Base-by-base conservation (phyloP, 148 eudicot genomes). In the Pouteria glomerata region DNA sequence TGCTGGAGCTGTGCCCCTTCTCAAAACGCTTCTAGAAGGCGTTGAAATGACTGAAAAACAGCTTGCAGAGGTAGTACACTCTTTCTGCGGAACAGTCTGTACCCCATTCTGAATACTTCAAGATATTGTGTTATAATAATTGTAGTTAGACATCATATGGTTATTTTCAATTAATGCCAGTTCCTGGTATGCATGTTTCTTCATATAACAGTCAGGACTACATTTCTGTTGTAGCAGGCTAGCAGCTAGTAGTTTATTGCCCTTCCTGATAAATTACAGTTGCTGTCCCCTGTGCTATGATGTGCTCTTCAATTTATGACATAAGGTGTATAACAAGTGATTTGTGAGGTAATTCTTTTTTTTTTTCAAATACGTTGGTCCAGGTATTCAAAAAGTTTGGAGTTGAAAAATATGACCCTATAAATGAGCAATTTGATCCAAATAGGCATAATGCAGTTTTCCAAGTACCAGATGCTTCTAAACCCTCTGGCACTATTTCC, bases 31-130 rank as follows among this genome's bases (percentile, higher is more conserved):
- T 66, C 78, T 92, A 72, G 96, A 95, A 84, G 99, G 99, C 68
- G 99, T 95, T 78, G 96, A 88, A 70, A 91, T 95, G 99, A 95
- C 97, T 26, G 96, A 95, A 77, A 95, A 95, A 84, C 97, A 91
- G 76, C 88, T 95, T 31, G 60, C 85, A 19, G 99, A 88, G 96
- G 99, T 95, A 78, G 56, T 48, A 26, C 51, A 52, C 61, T 41
- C 29, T 33, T 19, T 58, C 53, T 48, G 2, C n/a, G n/a, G 6
- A 29, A 66, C 11, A 16, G 51, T 3, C 19, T 26, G 37, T 24
- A 27, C 5, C 29, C 24, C 23, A 19, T n/a, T 37, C 14, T 3
- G 47, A 37, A 21, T 62, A 37, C 12, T 21, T 0, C 29, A 27
- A 29, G 45, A 23, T 62, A n/a, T n/a, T 35, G 3, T 37, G 24